Conservation (phyloP, 2,329 filamentous ascomycete genomes). For the Zopfia rhizophila region DNA sequence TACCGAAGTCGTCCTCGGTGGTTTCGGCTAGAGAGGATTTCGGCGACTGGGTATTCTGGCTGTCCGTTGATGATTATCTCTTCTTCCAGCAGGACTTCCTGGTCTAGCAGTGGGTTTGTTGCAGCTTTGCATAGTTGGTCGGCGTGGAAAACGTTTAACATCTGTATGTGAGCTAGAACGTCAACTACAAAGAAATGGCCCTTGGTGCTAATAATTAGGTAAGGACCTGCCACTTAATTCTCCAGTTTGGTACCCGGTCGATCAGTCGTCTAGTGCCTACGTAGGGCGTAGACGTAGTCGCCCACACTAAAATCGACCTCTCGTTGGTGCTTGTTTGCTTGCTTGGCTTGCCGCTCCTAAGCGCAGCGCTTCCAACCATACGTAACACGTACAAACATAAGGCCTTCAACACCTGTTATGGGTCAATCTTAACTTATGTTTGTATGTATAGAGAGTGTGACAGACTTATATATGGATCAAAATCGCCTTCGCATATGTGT, state of each 20-base stretch:
- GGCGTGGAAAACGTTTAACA: constrained; percentile 57
- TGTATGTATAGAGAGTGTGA: no score
- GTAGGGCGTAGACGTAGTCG: not conserved
- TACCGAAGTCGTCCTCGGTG: not conserved
- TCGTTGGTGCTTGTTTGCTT: no score
- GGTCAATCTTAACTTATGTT: no score
- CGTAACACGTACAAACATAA: no score
- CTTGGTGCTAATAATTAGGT: constrained; percentile 55
- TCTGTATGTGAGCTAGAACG: constrained; percentile 54
- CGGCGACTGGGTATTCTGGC: no score
- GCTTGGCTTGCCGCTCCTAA: no score
- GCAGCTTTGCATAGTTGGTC: constrained; percentile 57
- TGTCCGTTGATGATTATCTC: not conserved
- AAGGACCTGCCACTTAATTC: constrained; percentile 50
- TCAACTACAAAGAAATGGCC: constrained; percentile 54
- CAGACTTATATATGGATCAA: no score
- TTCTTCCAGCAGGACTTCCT: constrained; percentile 11
- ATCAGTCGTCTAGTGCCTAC: not conserved
- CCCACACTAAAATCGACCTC: constrained; percentile 2
- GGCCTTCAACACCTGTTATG: no score
- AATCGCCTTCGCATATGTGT: no score
- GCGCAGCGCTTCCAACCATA: no score
- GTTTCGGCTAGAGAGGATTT: no score
- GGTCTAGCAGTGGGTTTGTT: constrained; percentile 51
- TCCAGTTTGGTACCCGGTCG: constrained; percentile 49